A percentile compares a stretch with the other conserved stretches of the same genome.
phyloP scores from a whole-genome alignment of 352 stramenopile species.

The Pythium guiyangense region DNA sequence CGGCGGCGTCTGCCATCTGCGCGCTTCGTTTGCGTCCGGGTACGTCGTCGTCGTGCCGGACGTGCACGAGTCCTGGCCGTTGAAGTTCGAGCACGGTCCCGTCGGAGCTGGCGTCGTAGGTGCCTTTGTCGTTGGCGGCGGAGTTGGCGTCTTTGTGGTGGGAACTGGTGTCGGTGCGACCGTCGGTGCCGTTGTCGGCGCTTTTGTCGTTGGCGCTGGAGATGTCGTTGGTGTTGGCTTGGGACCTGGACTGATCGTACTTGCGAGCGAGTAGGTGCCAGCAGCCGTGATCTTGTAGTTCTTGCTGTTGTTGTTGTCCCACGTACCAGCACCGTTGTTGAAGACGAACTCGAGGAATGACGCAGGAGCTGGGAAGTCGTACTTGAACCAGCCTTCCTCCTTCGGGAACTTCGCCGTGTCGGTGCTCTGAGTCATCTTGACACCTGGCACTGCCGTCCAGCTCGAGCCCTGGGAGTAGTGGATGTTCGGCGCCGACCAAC shows the following conservation, averaged over 20 bases:
- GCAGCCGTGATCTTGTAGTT: no score
- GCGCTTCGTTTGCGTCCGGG: conserved; percentile 18
- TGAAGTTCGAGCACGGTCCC: conserved; percentile 32
- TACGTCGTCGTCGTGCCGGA: conserved; percentile 16
- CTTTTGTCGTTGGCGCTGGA: conserved; percentile 38
- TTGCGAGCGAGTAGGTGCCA: conserved; percentile 2
- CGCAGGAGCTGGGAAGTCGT: conserved; percentile 17
- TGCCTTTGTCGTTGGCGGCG: conserved; percentile 4
- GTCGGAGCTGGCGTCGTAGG: conserved; percentile 18
- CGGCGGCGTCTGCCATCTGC: conserved; percentile 47
- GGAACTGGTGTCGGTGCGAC: no score
- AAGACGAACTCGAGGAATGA: conserved; percentile 33
- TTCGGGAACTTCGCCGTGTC: conserved; percentile 24
- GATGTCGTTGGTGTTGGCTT: conserved; percentile 44
- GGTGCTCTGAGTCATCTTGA: conserved; percentile 29
- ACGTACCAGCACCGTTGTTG: no score
- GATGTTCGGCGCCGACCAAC: conserved; percentile 40
- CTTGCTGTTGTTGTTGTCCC: conserved; percentile 30
- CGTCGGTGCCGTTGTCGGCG: no score
- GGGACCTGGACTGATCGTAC: background rate
- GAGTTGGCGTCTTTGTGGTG: no score
- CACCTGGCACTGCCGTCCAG: conserved; percentile 17
- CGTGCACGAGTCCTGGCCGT: conserved; percentile 25
- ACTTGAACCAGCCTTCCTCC: conserved; percentile 32
- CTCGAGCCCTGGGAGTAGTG: conserved; percentile 39